Conservation (phyloP, 345 rosid genomes). For the Cardamine occulta region DNA sequence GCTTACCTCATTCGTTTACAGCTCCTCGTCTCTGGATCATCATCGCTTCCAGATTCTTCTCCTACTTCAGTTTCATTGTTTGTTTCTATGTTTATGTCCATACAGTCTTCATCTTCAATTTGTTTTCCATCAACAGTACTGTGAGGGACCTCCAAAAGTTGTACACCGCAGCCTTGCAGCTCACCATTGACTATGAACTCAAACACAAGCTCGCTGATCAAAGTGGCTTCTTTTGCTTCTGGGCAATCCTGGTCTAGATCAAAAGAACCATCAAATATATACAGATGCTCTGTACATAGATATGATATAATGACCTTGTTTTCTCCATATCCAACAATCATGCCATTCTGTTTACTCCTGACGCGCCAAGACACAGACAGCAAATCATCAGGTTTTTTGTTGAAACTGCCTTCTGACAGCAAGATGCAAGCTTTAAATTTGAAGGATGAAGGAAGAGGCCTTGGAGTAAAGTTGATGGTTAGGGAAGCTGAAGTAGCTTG, state of each 20-base stretch:
- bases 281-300: neutral
- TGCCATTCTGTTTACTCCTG: neutral
- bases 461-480: neutral
- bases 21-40: neutral
- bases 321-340: neutral
- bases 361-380: neutral
- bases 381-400: too few relatives aligned
- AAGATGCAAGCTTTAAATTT: conserved; percentile 21
- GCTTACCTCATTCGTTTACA: neutral
- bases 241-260: neutral
- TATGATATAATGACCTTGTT: neutral
- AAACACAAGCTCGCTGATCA: conserved; percentile 20
- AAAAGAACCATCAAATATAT: conserved; percentile 14
- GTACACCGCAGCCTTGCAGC: conserved; percentile 17
- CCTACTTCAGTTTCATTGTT: too few relatives aligned
- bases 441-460: neutral
- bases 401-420: too few relatives aligned
- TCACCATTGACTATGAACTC: neutral
- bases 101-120: too few relatives aligned
- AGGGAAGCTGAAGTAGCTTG: neutral
- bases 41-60: neutral
- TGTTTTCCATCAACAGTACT: too few relatives aligned
- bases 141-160: neutral
- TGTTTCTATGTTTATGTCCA: too few relatives aligned
- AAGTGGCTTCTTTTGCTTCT: conserved; percentile 1